Base-by-base conservation (phyloP, 352 stramenopile genomes). In the Phytophthora fragariae region DNA sequence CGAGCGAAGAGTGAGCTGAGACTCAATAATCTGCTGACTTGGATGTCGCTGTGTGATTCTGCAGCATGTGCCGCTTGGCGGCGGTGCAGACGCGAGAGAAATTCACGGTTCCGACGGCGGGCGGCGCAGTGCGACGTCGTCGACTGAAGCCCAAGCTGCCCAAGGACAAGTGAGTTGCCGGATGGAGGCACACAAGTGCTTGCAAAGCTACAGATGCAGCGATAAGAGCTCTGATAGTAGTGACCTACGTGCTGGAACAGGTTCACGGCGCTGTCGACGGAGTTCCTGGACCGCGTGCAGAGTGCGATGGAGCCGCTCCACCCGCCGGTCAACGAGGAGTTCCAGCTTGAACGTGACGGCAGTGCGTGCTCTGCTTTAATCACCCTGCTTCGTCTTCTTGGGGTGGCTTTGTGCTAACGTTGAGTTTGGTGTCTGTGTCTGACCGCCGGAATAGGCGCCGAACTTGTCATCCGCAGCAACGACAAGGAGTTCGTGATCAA, bases 201-300 rank as follows among this genome's bases (percentile, higher is more conserved):
- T 24, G 15, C 35, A 12, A 0, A 2, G 24, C 14, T 50, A 17
- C 49, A 52, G 8, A 27, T 17, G 44, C 21, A 57, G 12, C n/a
- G 39, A 8, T 31, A n/a, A 47, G 39, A n/a, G 14, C 12, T 14
- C 39, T 47, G 8, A 47, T 47, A 15, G 14, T n/a, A 1, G 39
- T 47, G 49, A 64, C 29, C 14, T 57, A 11, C 4, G 3, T 57
- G 35, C 24, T 70, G 27, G 50, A 52, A 14, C 57, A 95, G 88
- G 65, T 95, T 95, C 53, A 50, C 65, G 1, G 70, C 65, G 29
- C 62, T 95, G 29, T 79, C 82, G 46, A 60, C 65, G 6, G 63
- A 76, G 50, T 95, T 92, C 68, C 77, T 95, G 24, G 86, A 93
- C 39, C 85, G 85, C 19, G 85, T 94, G 21, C 75, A 93, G 47